A percentile compares a stretch with the other conserved stretches of the same genome.
phyloP scores from a whole-genome alignment of 2,329 filamentous ascomycete genomes.

The Fusarium sarcochroum region DNA sequence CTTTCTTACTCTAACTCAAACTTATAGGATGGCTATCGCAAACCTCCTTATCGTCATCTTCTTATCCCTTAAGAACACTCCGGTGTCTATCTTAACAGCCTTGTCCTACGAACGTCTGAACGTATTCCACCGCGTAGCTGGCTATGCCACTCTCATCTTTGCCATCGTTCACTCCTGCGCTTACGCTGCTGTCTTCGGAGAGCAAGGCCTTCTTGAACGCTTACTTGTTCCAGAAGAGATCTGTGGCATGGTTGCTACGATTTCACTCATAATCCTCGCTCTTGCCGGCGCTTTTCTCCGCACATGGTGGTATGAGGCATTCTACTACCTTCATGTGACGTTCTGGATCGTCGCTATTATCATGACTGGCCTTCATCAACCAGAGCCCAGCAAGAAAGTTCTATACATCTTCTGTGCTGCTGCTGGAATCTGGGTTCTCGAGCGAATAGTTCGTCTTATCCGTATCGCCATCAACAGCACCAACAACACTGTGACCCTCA shows the following conservation, averaged over 20 bases:
- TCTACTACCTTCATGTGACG: slow-evolving; percentile 66
- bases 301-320: slow-evolving; percentile 67
- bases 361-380: slow-evolving; percentile 66
- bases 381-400: slow-evolving; percentile 58
- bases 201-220: slow-evolving; percentile 43
- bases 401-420: slow-evolving; percentile 59
- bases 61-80: slow-evolving; percentile 71
- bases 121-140: slow-evolving; percentile 67
- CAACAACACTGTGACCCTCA: slow-evolving; percentile 67
- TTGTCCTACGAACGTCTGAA: slow-evolving; percentile 73
- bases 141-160: slow-evolving; percentile 63
- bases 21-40: slow-evolving; percentile 55
- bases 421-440: slow-evolving; percentile 64
- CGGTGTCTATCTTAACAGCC: slow-evolving; percentile 65
- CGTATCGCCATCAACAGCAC: slow-evolving; percentile 61
- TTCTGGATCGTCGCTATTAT: slow-evolving; percentile 65
- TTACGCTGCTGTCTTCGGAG: slow-evolving; percentile 60
- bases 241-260: slow-evolving; percentile 63
- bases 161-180: slow-evolving; percentile 62
- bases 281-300: slow-evolving; percentile 60
- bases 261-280: slow-evolving; percentile 61
- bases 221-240: slow-evolving; percentile 59
- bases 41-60: slow-evolving; percentile 69
- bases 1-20: background rate
- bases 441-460: slow-evolving; percentile 63